Base-by-base conservation (phyloP, 2,329 filamentous ascomycete species). In the Phyllosticta citribraziliensis region DNA sequence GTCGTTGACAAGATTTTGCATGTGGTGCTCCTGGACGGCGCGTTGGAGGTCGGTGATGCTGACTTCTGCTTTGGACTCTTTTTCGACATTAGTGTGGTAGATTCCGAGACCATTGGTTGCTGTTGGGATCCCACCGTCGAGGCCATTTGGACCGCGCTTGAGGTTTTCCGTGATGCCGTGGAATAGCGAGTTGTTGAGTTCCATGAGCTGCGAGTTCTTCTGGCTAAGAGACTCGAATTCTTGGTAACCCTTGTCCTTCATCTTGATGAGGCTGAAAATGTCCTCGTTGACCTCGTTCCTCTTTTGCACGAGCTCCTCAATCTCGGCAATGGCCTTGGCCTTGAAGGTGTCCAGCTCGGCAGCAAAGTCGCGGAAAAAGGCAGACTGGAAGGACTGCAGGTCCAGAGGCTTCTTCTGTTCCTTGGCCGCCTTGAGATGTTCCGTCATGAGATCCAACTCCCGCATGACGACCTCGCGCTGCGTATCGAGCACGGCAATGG, bases 381-480 rank as follows among this genome's bases (percentile, higher is more conserved):
- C 78, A 50, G 82, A 84, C 66, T 84, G 84, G 64, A 88, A 75
- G 64, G 90, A 87, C 17, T 84, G 84, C 30, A 93, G 80, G 68
- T 97, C 90, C 63, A 97, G 79, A 5, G 90, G 86, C 59, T 88
- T 85, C 69, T 88, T 89, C 55, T 84, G 88, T 65, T 90, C 87
- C 76, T 96, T 97, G 60, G 91, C 91, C 58, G 84, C 85, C 70
- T 93, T 88, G 20, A 97, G 85, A 70, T 94, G 93, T 54, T 92
- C 90, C 3, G 91, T 92, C 68, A 97, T 83, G 47, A 93, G 88
- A 70, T 96, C 91, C 19, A 97, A 80, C 73, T 97, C 91, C 51
- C 89, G 88, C 68, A 97, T 89, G 76, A 96, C 93, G 73, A 97
- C 92, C 75, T 97, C 93, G 57, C 91, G 91, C 74, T 97, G 91